phyloP scores from a whole-genome alignment of 2,329 filamentous ascomycete genomes.

The Aspergillus carbonarius region DNA sequence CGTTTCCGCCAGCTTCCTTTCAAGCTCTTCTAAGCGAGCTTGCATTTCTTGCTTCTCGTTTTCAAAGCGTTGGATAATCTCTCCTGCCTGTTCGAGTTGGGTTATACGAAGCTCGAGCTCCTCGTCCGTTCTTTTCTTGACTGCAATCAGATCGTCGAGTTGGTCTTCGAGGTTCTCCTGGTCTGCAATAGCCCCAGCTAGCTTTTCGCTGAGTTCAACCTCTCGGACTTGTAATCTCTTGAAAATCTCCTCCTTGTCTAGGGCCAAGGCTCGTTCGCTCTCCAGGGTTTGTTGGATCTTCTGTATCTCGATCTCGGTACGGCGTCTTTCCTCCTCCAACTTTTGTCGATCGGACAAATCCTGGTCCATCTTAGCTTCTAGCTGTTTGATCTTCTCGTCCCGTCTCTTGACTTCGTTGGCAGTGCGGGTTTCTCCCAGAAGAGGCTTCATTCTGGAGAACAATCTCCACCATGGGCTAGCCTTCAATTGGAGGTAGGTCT shows the following conservation, averaged over 20 bases:
- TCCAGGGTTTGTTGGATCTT: conserved; percentile 92
- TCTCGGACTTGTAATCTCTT: conserved; percentile 92
- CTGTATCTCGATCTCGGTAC: conserved; percentile 81
- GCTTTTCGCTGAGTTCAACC: conserved; percentile 85
- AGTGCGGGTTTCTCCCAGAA: conserved; percentile 87
- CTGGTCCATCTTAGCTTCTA: conserved; percentile 78
- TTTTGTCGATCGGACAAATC: conserved; percentile 73
- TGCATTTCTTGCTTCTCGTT: conserved; percentile 77
- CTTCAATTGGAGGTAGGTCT: conserved; percentile 84
- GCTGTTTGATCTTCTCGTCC: conserved; percentile 85
- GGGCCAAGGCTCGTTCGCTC: conserved; percentile 87
- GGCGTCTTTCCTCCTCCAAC: conserved; percentile 86
- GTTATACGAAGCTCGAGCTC: conserved; percentile 75
- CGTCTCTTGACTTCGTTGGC: conserved; percentile 92
- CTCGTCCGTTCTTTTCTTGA: conserved; percentile 84
- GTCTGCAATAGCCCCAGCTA: conserved; percentile 87
- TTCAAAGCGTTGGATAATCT: conserved; percentile 82
- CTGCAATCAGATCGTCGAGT: conserved; percentile 80
- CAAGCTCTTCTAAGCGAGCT: conserved; percentile 65
- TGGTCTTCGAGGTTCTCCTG: conserved; percentile 94
- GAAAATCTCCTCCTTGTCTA: conserved; percentile 99
- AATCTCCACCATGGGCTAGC: conserved; percentile 97
- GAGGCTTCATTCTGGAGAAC: conserved; percentile 89
- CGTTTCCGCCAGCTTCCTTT: conserved; percentile 68
- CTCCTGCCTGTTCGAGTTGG: conserved; percentile 88